A percentile compares a stretch with the other conserved stretches of the same genome.
These are phyloP conservation scores for Solanum rostratum DNA, from an alignment of 257 asterid genomes.

Conservation along the genomic window DNA sequence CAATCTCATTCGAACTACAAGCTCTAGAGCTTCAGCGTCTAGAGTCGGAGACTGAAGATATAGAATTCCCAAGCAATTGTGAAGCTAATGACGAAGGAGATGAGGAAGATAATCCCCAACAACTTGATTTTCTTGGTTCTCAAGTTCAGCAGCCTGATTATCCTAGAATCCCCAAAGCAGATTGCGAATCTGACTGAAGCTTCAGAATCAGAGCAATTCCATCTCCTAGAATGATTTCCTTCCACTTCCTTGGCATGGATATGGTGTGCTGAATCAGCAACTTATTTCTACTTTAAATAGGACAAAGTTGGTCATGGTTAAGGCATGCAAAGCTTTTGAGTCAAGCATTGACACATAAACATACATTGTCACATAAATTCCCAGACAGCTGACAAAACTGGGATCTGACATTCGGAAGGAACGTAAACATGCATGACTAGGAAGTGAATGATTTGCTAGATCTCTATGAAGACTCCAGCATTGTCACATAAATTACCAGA, in stretches of 20 bases:
- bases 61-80: too few relatives aligned
- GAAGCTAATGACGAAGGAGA: too few relatives aligned
- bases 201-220: not conserved
- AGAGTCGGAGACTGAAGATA: too few relatives aligned
- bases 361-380: too few relatives aligned
- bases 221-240: not conserved
- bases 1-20: too few relatives aligned
- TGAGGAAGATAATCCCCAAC: too few relatives aligned
- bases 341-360: too few relatives aligned
- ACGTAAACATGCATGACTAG: not conserved
- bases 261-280: not conserved
- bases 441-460: not conserved
- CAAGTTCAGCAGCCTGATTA: not conserved
- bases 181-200: not conserved
- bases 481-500: not conserved
- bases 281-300: not conserved
- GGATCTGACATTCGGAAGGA: too few relatives aligned
- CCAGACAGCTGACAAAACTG: too few relatives aligned
- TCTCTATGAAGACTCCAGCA: not conserved
- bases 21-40: too few relatives aligned
- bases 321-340: too few relatives aligned
- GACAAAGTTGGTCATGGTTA: not conserved
- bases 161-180: not conserved
- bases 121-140: not conserved
- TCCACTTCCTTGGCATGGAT: not conserved